Evolutionary conservation across 176 grass and related monocot genomes (phyloP).

Genomic region (Avena insularis): DNA sequence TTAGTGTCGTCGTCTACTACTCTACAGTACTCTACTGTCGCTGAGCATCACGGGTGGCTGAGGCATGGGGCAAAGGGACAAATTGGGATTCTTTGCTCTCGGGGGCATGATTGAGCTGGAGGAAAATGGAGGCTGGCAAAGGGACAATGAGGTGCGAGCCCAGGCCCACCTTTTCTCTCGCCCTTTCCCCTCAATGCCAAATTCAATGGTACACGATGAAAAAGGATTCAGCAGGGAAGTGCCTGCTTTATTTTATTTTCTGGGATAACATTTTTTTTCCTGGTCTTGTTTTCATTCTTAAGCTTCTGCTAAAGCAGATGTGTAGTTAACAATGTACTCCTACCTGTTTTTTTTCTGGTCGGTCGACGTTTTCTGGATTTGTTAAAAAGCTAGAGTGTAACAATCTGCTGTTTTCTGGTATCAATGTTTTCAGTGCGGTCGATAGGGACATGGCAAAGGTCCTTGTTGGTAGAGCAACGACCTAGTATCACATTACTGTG

Average conservation of each 20-base stretch:
- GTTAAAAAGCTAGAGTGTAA: constrained; percentile 30
- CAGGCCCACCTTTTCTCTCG: constrained; percentile 26
- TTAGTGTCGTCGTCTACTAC: constrained; percentile 48
- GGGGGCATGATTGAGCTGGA: constrained; percentile 56
- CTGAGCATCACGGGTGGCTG: constrained; percentile 65
- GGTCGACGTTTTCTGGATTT: constrained; percentile 1
- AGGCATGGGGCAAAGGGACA: constrained; percentile 53
- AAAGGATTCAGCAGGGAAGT: constrained; percentile 17
- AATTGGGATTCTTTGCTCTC: constrained; percentile 30
- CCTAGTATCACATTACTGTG: not conserved
- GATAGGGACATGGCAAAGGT: constrained; percentile 25
- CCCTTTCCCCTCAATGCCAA: not conserved
- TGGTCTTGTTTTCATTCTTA: constrained; percentile 27
- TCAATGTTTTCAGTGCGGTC: constrained; percentile 25
- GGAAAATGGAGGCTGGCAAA: constrained; percentile 52
- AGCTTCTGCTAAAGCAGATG: constrained; percentile 42
- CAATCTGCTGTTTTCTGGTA: constrained; percentile 3
- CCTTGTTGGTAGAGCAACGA: not conserved
- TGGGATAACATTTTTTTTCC: not conserved
- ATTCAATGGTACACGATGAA: not conserved
- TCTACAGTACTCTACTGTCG: constrained; percentile 45
- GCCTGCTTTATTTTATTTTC: not conserved
- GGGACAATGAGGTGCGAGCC: constrained; percentile 54
- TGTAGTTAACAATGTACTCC: not conserved
- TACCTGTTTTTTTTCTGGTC: constrained; percentile 40